A percentile compares a stretch with the other conserved stretches of the same genome.
Conservation (phyloP, 345 rosid species). For the Sisymbrium altissimum region DNA sequence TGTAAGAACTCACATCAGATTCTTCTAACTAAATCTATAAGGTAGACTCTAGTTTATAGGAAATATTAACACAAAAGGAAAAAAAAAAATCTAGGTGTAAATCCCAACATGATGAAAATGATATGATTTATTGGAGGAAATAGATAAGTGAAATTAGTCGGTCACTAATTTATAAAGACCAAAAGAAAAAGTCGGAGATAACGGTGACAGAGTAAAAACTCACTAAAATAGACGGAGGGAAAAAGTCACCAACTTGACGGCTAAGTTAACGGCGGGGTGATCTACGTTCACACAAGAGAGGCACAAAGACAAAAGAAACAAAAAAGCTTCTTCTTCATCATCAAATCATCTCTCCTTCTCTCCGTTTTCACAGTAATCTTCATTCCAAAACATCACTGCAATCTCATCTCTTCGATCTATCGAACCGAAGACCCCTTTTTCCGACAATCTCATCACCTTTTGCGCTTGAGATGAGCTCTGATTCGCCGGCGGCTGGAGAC, state of each 20-base stretch:
- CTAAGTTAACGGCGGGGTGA: constrained; percentile 33
- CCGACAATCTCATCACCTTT: neutral
- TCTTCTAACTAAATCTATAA: neutral
- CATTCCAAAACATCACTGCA: neutral
- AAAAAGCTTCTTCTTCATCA: neutral
- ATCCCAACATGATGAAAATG: neutral
- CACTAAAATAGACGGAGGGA: constrained; percentile 26
- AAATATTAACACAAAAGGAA: neutral
- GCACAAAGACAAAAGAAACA: neutral
- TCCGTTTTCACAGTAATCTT: neutral
- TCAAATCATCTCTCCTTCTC: neutral
- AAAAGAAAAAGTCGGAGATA: constrained; percentile 18
- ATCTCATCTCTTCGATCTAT: neutral
- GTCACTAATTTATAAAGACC: neutral
- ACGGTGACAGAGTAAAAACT: constrained; percentile 18
- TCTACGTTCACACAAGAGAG: constrained; percentile 20
- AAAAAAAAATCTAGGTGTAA: neutral
- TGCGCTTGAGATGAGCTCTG: constrained; percentile 49
- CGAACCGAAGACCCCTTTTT: neutral
- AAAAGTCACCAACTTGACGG: constrained; percentile 37
- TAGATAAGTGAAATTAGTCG: neutral
- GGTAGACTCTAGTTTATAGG: neutral
- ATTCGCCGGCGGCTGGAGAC: constrained; percentile 38
- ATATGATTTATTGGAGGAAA: neutral
- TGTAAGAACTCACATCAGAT: neutral